phyloP scores from a whole-genome alignment of 305 asterid genomes.

The Fraxinus angustifolia region DNA sequence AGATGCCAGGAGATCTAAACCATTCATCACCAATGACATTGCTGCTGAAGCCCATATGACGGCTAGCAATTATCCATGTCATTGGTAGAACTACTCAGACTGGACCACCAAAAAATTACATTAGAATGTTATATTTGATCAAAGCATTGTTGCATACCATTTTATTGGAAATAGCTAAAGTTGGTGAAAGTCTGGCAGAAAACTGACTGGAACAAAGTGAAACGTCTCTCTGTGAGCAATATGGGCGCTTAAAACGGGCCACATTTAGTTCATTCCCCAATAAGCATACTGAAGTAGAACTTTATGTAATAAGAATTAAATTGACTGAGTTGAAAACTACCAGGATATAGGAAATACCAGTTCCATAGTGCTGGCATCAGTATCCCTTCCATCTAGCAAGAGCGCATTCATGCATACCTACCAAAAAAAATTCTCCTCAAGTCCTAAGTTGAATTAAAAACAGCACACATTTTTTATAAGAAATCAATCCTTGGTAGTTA shows the following conservation, averaged over 20 bases:
- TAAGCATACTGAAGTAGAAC: constrained; percentile 2
- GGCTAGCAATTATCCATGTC: background rate
- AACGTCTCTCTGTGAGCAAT: constrained; percentile 51
- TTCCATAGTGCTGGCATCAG: constrained; percentile 45
- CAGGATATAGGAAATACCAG: constrained; percentile 64
- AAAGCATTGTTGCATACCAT: constrained; percentile 49
- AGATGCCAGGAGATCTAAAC: constrained; percentile 12
- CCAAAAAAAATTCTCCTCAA: constrained; percentile 17
- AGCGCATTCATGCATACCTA: constrained; percentile 64
- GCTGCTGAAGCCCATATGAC: background rate
- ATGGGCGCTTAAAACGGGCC: constrained; percentile 18
- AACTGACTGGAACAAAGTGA: constrained; percentile 59
- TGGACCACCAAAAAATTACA: constrained; percentile 16
- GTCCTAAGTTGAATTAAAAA: constrained; percentile 4
- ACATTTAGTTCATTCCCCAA: constrained; percentile 14
- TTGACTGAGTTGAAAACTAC: constrained; percentile 30
- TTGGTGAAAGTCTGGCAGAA: constrained; percentile 69
- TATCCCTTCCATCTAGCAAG: constrained; percentile 42
- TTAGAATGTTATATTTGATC: constrained; percentile 3
- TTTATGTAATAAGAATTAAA: constrained; percentile 16
- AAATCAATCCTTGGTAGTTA: constrained; percentile 1
- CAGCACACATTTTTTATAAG: constrained; percentile 2
- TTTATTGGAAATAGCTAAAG: constrained; percentile 61
- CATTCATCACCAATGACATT: background rate
- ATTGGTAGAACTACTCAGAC: background rate